Base-by-base conservation (phyloP, 805 yeast genomes). In the Pichia eremophila region DNA sequence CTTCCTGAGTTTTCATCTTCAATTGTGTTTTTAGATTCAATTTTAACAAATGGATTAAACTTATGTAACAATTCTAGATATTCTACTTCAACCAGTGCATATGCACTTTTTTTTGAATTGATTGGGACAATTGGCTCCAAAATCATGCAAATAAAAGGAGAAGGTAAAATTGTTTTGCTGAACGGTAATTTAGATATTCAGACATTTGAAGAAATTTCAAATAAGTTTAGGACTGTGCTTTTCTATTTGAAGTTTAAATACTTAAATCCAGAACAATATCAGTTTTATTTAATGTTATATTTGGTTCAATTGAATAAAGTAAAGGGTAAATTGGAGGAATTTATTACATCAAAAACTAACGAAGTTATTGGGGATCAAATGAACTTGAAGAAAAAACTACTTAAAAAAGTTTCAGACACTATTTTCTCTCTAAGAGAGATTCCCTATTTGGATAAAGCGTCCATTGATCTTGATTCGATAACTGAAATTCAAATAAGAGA, bases 1-100 rank as follows among this genome's bases (percentile, higher is more conserved):
- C 61, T 61, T 9, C 85, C 88, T 0, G 81, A 78, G 46, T 86
- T 83, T 78, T 70, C 87, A 0, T 77, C 77, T 0, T 71, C 81
- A 1, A 46, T 81, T 2, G 63, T 74, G 56, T 70, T 66, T 38
- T 64, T 71, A 7, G 57, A 81, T 22, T 57, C 79, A 44, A 18
- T 40, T 6, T 34, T 52, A 29, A 37, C 37, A 11, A 35, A 27
- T 8, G 11, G 32, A 2, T 25, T 47, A 2, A 54, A 52, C 19
- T 58, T 69, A 1, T 65, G 73, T 50, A 65, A 59, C 54, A 67
- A 70, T 2, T 71, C 43, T 2, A 70, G 12, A 64, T 62, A 29
- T 65, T 68, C 40, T 43, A 72, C 36, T 14, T 12, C 0, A 65
- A 74, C 1, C 49, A 36, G 58, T 12, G 64, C 74, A 8, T 84